Percentiles rank a stretch among this genome's conserved stretches.
These are phyloP conservation scores for Dendrocalamus sinicus DNA, from an alignment of 176 grass and related monocot genomes.

Conservation along the genomic window DNA sequence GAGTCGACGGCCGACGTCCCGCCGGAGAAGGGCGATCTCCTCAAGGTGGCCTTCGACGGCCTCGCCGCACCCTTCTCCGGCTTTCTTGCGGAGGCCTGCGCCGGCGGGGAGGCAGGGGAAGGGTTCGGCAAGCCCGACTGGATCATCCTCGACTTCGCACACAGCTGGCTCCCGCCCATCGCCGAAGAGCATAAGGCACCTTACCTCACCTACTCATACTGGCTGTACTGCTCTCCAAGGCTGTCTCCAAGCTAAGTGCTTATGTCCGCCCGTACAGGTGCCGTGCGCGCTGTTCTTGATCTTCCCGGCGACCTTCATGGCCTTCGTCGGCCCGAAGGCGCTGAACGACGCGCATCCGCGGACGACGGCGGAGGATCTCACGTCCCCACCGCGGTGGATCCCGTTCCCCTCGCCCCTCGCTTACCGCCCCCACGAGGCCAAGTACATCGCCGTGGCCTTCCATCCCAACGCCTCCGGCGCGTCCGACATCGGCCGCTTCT, in stretches of 20 bases:
- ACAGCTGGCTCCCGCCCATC: conserved; percentile 44
- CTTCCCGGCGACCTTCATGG: background rate
- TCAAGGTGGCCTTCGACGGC: conserved; percentile 27
- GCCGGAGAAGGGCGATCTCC: background rate
- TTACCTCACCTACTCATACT: too few relatives aligned
- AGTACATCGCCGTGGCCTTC: background rate
- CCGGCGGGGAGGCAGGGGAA: background rate
- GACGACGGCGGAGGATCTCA: conserved; percentile 7
- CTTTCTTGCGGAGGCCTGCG: background rate
- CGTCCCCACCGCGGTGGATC: conserved; percentile 32
- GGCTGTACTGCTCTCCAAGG: too few relatives aligned
- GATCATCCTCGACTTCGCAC: conserved; percentile 53
- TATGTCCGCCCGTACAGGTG: background rate
- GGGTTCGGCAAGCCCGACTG: conserved; percentile 37
- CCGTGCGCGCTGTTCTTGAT: conserved; percentile 16
- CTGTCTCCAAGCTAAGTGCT: too few relatives aligned
- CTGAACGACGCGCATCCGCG: background rate
- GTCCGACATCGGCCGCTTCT: background rate
- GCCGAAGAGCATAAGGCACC: conserved; percentile 11
- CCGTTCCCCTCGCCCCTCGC: conserved; percentile 14
- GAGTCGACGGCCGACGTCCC: conserved; percentile 53
- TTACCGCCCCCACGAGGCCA: conserved; percentile 23
- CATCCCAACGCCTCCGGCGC: conserved; percentile 5
- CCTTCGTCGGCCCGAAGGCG: conserved; percentile 14
- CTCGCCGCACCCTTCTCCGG: background rate